Evolutionary conservation across 352 stramenopile species (phyloP), one percentile per base, ranked within the genome.

Genomic region (Thalassiosira hispida): DNA sequence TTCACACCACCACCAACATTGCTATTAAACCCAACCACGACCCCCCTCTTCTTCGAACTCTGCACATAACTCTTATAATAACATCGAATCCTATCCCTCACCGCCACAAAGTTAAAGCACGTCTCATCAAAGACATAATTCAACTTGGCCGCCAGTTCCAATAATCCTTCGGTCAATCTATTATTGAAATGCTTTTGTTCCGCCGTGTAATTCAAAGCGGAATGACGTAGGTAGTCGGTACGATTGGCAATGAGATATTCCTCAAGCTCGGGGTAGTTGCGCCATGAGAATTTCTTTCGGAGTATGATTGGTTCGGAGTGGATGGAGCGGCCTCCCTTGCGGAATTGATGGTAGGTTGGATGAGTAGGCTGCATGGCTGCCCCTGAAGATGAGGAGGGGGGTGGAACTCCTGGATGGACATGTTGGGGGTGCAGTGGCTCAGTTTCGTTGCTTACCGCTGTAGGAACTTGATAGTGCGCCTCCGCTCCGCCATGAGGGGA

Each of bases 131-230:
- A 94, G 4, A 92, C 53, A 60, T 94, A 94, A n/a, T 88, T 86
- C 67, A 92, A 76, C 49, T 87, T 79, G 33, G 87, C 84, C 38
- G 89, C 87, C 55, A 94, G 52, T 73, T 93, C 89, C 2, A 94
- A 63, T 18, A 94, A 73, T 9, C 81, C 73, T 67, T 93, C 87
- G 3, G 89, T 94, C 1, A 94, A 74, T 2, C 78, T 56, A 47
- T 94, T 94, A 71, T 94, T 94, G 63, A 93, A 94, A 47, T 93
- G 84, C 67, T 92, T 94, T 68, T 94, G 89, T 71, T 94, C 87
- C 12, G 90, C 77, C 12, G 89, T 93, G 66, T 94, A 94, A 73
- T 94, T 94, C 4, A 94, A 65, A 35, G 89, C 83, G 9, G 87
- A 93, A 47, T 93, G 87, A 16, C 83, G 83, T 8, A 94, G 74